Conservation (phyloP, 2,329 filamentous ascomycete genomes). For the Beauveria sp. region DNA sequence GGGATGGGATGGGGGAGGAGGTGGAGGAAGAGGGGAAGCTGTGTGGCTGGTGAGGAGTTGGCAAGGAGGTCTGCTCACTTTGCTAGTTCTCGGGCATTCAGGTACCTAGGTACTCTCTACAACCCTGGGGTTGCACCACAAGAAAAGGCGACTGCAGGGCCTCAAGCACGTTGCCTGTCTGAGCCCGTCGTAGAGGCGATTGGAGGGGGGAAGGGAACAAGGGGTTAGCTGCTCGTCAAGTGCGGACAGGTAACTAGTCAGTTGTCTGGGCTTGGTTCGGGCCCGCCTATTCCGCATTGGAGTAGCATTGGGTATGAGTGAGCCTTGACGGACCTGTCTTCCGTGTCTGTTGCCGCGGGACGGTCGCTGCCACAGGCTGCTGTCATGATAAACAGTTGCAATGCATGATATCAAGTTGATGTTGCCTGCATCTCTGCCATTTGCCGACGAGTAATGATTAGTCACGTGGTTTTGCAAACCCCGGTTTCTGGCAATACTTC, state of each 20-base stretch:
- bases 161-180: not conserved
- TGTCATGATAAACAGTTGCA: too few relatives aligned
- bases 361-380: too few relatives aligned
- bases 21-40: conserved; percentile 10
- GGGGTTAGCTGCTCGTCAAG: not conserved
- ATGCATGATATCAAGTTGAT: not conserved
- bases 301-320: conserved; percentile 19
- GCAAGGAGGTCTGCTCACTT: not conserved
- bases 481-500: not conserved
- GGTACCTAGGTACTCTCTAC: not conserved
- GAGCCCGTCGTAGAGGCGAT: not conserved
- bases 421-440: not conserved
- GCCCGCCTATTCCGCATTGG: conserved; percentile 30
- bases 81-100: not conserved
- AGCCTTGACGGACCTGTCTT: not conserved
- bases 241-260: not conserved
- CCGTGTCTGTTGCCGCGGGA: not conserved
- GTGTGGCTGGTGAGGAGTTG: conserved; percentile 2
- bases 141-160: not conserved
- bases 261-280: conserved; percentile 14
- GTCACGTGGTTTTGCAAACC: not conserved
- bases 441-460: not conserved
- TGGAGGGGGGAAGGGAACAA: not conserved
- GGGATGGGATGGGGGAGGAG: conserved; percentile 1
- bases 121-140: not conserved